These are phyloP conservation scores for Cyberlindnera nakhonratchasimensis DNA, from an alignment of 805 yeast species.

Conservation along the genomic window DNA sequence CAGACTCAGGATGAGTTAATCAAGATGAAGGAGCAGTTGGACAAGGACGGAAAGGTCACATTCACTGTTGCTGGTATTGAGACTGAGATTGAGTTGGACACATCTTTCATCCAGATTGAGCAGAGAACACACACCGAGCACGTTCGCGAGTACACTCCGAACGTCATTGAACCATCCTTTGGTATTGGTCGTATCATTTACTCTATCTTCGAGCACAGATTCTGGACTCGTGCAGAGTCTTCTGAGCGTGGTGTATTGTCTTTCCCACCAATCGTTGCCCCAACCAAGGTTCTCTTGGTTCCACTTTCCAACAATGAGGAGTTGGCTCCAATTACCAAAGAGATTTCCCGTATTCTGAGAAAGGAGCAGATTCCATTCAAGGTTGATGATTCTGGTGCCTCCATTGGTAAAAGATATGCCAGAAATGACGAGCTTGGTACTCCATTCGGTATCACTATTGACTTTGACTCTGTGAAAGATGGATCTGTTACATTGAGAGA, in stretches of 20 bases:
- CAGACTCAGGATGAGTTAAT: slow-evolving; percentile 86
- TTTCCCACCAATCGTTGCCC: slow-evolving; percentile 93
- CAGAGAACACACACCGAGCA: slow-evolving; percentile 81
- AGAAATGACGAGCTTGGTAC: slow-evolving; percentile 99
- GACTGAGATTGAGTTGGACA: slow-evolving; percentile 66
- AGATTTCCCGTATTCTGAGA: slow-evolving; percentile 70
- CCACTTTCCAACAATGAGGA: slow-evolving; percentile 87
- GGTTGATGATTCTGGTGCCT: slow-evolving; percentile 94
- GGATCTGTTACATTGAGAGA: slow-evolving; percentile 91
- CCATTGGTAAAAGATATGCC: slow-evolving; percentile 97
- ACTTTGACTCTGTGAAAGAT: slow-evolving; percentile 87
- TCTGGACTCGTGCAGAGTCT: slow-evolving; percentile 93
- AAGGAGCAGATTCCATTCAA: slow-evolving; percentile 85
- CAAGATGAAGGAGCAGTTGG: slow-evolving; percentile 66
- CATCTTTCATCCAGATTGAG: slow-evolving; percentile 67
- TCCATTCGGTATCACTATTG: slow-evolving; percentile 97
- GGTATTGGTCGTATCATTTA: slow-evolving; percentile 98
- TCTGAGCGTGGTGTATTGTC: slow-evolving; percentile 86
- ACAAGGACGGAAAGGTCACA: slow-evolving; percentile 55
- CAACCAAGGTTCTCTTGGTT: slow-evolving; percentile 93
- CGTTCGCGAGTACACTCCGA: slow-evolving; percentile 92
- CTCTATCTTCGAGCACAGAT: slow-evolving; percentile 87
- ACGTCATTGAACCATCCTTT: slow-evolving; percentile 97
- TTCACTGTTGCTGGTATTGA: slow-evolving; percentile 62
- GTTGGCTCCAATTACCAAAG: slow-evolving; percentile 68